Evolutionary conservation across 441 rosid genomes (phyloP).

Genomic region (Brassica balearica): DNA sequence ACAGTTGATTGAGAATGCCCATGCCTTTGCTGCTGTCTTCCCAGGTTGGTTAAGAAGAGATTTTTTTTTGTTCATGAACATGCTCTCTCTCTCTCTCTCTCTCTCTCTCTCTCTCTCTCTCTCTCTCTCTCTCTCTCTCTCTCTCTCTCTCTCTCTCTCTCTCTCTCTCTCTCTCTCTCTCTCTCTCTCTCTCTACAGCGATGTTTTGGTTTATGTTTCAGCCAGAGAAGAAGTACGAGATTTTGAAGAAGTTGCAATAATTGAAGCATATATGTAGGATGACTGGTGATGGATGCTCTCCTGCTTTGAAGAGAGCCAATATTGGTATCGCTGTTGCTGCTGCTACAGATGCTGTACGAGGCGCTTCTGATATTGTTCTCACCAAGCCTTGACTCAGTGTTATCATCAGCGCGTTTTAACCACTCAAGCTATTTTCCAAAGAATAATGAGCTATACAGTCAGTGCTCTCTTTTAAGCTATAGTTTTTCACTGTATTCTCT

Average conservation of each 20-base stretch:
- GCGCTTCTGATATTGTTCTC: no score
- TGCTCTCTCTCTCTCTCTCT: not conserved
- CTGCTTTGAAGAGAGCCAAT: constrained; percentile 90
- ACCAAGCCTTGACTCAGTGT: no score
- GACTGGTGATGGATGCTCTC: constrained; percentile 95
- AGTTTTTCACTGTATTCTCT: no score
- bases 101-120: no score
- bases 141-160: not conserved
- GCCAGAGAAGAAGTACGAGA: constrained; percentile 50
- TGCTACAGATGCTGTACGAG: constrained; percentile 56
- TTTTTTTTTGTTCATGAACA: not conserved
- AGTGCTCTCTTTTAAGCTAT: no score
- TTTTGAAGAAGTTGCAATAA: constrained; percentile 73
- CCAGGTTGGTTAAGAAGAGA: constrained; percentile 45
- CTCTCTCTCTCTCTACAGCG: not conserved
- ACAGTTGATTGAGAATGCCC: not conserved
- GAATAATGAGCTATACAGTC: no score
- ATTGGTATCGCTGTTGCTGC: constrained; percentile 93
- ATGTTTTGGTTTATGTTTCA: not conserved
- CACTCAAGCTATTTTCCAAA: no score
- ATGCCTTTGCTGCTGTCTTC: constrained; percentile 59
- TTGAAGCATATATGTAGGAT: constrained; percentile 81
- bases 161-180: not conserved
- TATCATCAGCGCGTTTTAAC: no score
- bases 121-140: no score